Percentiles rank a stretch among this genome's conserved stretches.
Evolutionary conservation across 1,139 yeast genomes (phyloP).

Genomic region (Suhomyces wounanorum): DNA sequence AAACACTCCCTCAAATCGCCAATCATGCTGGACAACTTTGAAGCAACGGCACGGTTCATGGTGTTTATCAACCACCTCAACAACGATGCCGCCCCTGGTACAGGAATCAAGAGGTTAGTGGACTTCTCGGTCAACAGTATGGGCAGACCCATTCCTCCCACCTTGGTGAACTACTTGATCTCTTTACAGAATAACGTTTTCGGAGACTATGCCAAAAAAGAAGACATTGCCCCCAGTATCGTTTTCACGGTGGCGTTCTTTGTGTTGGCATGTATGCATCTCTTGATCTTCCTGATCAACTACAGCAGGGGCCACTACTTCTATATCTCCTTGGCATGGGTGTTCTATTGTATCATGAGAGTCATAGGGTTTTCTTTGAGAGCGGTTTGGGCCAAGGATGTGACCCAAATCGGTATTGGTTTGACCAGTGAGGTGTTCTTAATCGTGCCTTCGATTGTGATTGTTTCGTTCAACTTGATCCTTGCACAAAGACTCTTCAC

Average conservation of each 20-base stretch:
- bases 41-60: conserved; percentile 30
- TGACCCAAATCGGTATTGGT: conserved; percentile 51
- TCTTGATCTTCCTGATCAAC: conserved; percentile 53
- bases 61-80: conserved; percentile 30
- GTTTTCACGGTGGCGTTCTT: conserved; percentile 58
- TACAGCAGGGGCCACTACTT: conserved; percentile 64
- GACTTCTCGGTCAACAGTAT: conserved; percentile 29
- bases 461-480: conserved; percentile 62
- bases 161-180: conserved; percentile 36
- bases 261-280: conserved; percentile 50
- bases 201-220: conserved; percentile 63
- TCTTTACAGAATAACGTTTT: conserved; percentile 54
- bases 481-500: conserved; percentile 78
- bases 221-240: conserved; percentile 64
- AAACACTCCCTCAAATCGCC: neutral
- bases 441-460: conserved; percentile 55
- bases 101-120: conserved; percentile 44
- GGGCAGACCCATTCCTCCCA: conserved; percentile 39
- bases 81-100: conserved; percentile 52
- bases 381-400: conserved; percentile 57
- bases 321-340: conserved; percentile 57
- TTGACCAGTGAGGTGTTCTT: conserved; percentile 61
- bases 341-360: conserved; percentile 53
- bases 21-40: conserved; percentile 3
- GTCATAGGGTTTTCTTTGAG: conserved; percentile 63